phyloP scores from a whole-genome alignment of 352 stramenopile genomes.

The Pythium guiyangense region DNA sequence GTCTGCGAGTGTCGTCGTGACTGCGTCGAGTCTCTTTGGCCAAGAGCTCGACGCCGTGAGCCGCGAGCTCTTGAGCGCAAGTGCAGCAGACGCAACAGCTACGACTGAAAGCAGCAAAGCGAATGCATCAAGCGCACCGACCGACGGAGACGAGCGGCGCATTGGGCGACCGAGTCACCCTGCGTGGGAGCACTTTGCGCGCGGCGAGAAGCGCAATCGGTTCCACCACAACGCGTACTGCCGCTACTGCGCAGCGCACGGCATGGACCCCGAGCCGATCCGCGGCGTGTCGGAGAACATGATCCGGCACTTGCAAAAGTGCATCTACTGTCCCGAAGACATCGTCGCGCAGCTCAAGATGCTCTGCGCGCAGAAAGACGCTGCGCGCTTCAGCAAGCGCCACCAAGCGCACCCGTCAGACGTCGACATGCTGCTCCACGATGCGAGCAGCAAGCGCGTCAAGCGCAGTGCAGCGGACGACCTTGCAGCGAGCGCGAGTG shows the following conservation, averaged over 20 bases:
- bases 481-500: too few species aligned
- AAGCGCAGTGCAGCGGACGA: conserved; percentile 5
- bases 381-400: conserved; percentile 64
- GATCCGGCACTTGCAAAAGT: conserved; percentile 82
- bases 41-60: conserved; percentile 14
- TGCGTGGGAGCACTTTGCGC: conserved; percentile 73
- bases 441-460: conserved; percentile 26
- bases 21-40: conserved; percentile 9
- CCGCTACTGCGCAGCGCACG: conserved; percentile 58
- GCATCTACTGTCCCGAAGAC: conserved; percentile 62
- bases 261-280: conserved; percentile 35
- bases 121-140: neutral
- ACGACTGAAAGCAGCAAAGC: neutral
- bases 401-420: conserved; percentile 38
- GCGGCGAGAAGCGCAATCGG: conserved; percentile 74
- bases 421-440: conserved; percentile 34
- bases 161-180: conserved; percentile 67
- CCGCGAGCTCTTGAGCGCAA: conserved; percentile 2
- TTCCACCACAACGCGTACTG: conserved; percentile 84
- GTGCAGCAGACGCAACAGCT: neutral
- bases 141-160: conserved; percentile 54
- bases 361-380: conserved; percentile 68
- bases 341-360: conserved; percentile 62
- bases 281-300: conserved; percentile 79
- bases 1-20: neutral